Evolutionary conservation across 2,329 filamentous ascomycete genomes (phyloP), one percentile per base, ranked within the genome.

Genomic region (Cytospora paraplurivora): DNA sequence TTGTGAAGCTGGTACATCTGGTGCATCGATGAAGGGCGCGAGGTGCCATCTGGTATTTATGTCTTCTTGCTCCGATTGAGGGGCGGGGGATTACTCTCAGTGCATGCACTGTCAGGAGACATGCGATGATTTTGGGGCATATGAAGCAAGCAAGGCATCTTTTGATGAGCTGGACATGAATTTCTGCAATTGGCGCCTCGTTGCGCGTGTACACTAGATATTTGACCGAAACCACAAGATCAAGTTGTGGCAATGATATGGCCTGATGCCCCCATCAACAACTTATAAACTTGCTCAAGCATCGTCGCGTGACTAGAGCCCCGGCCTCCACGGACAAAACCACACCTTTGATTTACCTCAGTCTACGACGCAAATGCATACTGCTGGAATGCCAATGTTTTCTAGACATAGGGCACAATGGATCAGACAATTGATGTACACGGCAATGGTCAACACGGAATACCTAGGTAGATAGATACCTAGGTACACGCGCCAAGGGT

Each of bases 1-100:
- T 49, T 85, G 74, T 10, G 44, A 51, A 12, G 60, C 7, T 17
- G 17, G 37, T 33, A 13, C 50, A 17, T 27, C 27, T 27, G 27
- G 27, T 27, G 27, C 27, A 55, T 11, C 41, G 4, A 12, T 19
- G 12, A 21, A 47, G 7, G 11, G 44, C 44, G 44, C 44, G n/a
- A 21, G 44, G 44, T 21, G n/a, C 44, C 44, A 10, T 7, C 7
- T 37, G 8, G 19, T 12, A 10, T 47, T 21, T n/a, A n/a, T n/a
- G 17, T 19, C 32, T 52, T 21, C 27, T 27, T 27, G 27, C 27
- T 27, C 27, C 27, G 27, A 27, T 27, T 27, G 27, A 27, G 27
- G 27, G 4, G 27, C 4, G 27, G 27, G 27, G 27, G 27, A 27
- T 4, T 27, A 27, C 27, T 27, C n/a, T 27, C 27, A 4, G 12